These are phyloP conservation scores for Tothia fuscella DNA, from an alignment of 2,329 filamentous ascomycete species.

Conservation along the genomic window DNA sequence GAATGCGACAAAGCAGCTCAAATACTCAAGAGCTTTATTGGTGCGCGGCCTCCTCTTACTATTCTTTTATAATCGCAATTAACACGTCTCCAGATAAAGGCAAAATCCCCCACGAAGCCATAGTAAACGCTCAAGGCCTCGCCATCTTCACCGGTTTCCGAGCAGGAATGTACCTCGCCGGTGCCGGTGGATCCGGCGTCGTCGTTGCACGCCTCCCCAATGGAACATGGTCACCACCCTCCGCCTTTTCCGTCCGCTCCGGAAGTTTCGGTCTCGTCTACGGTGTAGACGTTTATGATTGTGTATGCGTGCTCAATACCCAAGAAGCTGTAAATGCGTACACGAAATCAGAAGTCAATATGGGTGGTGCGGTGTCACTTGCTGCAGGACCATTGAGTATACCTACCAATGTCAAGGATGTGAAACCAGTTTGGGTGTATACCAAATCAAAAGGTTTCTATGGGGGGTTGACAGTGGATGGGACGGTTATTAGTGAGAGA, in stretches of 20 bases:
- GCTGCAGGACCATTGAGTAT: background rate
- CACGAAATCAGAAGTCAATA: background rate
- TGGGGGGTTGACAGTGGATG: conserved; percentile 1
- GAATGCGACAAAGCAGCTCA: conserved; percentile 3
- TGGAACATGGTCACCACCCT: background rate
- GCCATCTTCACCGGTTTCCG: conserved; percentile 1
- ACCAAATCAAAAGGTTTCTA: background rate
- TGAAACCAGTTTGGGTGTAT: conserved; percentile 1
- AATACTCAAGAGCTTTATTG: conserved; percentile 2
- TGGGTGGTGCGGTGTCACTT: background rate
- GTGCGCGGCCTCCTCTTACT: background rate
- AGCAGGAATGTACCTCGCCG: background rate
- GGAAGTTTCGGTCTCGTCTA: background rate
- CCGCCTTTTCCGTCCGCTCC: conserved; percentile 1
- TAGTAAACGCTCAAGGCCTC: background rate
- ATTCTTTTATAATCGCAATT: background rate
- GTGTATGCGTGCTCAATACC: conserved; percentile 1
- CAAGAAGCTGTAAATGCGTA: background rate
- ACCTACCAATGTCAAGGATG: background rate
- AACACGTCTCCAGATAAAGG: background rate
- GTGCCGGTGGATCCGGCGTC: background rate
- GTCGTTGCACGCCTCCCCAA: background rate
- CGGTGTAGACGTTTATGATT: background rate
- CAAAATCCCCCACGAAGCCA: background rate
- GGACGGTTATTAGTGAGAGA: background rate